Evolutionary conservation across 768 basidiomycete genomes (phyloP).

Genomic region (Boletus sensibilis): DNA sequence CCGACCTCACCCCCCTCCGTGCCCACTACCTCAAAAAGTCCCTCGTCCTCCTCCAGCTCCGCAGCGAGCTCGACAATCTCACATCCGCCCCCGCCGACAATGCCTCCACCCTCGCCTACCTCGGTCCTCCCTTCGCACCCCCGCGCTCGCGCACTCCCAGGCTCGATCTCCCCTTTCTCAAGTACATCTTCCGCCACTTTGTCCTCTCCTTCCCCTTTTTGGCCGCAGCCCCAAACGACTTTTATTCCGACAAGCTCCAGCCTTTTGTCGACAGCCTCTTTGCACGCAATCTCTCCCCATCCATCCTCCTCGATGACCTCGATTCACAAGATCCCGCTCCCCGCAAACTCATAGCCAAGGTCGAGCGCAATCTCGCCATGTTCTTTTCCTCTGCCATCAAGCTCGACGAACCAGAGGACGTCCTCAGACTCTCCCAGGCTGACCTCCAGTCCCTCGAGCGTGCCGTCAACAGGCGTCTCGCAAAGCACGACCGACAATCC

Average conservation of each 20-base stretch:
- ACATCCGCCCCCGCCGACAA: constrained; percentile 41
- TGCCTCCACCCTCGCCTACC: constrained; percentile 73
- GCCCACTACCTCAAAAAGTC: constrained; percentile 99
- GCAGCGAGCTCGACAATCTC: constrained; percentile 71
- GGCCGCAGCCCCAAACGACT: constrained; percentile 80
- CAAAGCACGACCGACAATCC: constrained; percentile 43
- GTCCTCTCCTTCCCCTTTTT: constrained; percentile 96
- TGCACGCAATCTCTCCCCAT: constrained; percentile 70
- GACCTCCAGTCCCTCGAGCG: constrained; percentile 80
- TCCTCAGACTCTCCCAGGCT: constrained; percentile 82
- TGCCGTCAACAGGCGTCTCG: constrained; percentile 62
- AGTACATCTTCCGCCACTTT: constrained; percentile 89
- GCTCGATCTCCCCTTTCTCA: constrained; percentile 82
- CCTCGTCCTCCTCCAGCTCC: constrained; percentile 83
- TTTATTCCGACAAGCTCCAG: constrained; percentile 93
- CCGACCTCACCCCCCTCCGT: constrained; percentile 73
- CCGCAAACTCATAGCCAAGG: constrained; percentile 67
- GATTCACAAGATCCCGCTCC: constrained; percentile 59
- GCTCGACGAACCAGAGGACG: constrained; percentile 80
- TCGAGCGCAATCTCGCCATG: constrained; percentile 82
- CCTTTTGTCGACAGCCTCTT: constrained; percentile 86
- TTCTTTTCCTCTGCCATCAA: constrained; percentile 83
- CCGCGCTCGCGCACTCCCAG: constrained; percentile 55
- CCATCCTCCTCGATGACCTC: constrained; percentile 58
- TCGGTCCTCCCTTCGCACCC: constrained; percentile 84